Percentiles rank a stretch among this genome's conserved stretches.
Evolutionary conservation across 1,139 yeast genomes (phyloP).

Genomic region (Suhomyces chickasaworum): DNA sequence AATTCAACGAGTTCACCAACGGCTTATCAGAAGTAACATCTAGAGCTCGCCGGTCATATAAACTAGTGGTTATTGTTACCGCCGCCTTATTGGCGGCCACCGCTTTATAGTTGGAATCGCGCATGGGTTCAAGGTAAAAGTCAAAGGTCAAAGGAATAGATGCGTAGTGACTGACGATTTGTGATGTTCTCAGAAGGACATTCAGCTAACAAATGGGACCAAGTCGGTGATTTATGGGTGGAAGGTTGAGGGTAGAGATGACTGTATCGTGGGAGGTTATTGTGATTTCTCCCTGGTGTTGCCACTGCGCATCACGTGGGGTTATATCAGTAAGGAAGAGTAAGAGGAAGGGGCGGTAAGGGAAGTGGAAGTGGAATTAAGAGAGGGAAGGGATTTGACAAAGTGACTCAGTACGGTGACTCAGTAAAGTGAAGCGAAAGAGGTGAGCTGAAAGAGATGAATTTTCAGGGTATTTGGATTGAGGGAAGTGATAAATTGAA

Average conservation of each 20-base stretch:
- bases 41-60: slow-evolving; percentile 88
- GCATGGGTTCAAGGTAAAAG: no score
- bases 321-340: neutral
- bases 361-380: no score
- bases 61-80: slow-evolving; percentile 81
- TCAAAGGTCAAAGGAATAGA: neutral
- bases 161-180: neutral
- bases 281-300: neutral
- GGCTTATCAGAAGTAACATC: slow-evolving; percentile 92
- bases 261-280: neutral
- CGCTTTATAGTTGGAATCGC: slow-evolving; percentile 86
- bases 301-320: slow-evolving; percentile 10
- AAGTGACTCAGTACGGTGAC: no score
- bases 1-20: slow-evolving; percentile 86
- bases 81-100: slow-evolving; percentile 83
- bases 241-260: neutral
- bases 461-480: no score
- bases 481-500: no score
- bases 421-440: no score
- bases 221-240: neutral
- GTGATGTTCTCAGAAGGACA: neutral
- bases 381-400: no score
- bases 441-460: no score
- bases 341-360: neutral
- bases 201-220: neutral